Percentiles rank a stretch among this genome's conserved stretches.
These are phyloP conservation scores for Ustilago bromivora DNA, from an alignment of 1,284 basidiomycete genomes.

Conservation along the genomic window DNA sequence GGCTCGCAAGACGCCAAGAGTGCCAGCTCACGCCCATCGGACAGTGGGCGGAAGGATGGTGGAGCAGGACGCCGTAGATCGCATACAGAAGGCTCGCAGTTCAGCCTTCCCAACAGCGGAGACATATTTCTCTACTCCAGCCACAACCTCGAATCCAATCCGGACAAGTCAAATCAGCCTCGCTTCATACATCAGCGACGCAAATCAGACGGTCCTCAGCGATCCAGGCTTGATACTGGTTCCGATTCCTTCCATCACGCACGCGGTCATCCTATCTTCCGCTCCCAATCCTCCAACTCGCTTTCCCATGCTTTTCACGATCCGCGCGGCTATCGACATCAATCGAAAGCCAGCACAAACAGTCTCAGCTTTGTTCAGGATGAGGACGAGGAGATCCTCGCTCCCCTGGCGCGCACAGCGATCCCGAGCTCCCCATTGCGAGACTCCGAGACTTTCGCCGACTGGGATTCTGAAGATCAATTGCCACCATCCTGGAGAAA, in stretches of 20 bases:
- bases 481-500: slow-evolving; percentile 24
- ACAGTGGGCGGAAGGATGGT: slow-evolving; percentile 15
- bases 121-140: slow-evolving; percentile 48
- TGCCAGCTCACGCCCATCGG: slow-evolving; percentile 18
- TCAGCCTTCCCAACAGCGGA: slow-evolving; percentile 31
- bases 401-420: not conserved
- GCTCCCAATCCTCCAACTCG: slow-evolving; percentile 40
- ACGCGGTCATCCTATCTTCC: slow-evolving; percentile 29
- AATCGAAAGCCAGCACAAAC: slow-evolving; percentile 27
- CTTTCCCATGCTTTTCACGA: slow-evolving; percentile 40
- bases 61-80: slow-evolving; percentile 27
- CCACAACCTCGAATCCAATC: slow-evolving; percentile 25
- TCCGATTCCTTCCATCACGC: slow-evolving; percentile 8
- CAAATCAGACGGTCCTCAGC: slow-evolving; percentile 45
- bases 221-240: slow-evolving; percentile 17
- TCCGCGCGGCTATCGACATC: slow-evolving; percentile 23
- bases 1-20: slow-evolving; percentile 34
- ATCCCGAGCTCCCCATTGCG: slow-evolving; percentile 28
- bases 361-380: slow-evolving; percentile 43
- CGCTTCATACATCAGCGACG: slow-evolving; percentile 44
- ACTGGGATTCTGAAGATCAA: slow-evolving; percentile 14
- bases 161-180: slow-evolving; percentile 15
- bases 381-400: slow-evolving; percentile 22
- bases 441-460: slow-evolving; percentile 24
- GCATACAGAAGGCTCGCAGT: slow-evolving; percentile 42